Base-by-base conservation (phyloP, 345 rosid species). In the Draba incana region DNA sequence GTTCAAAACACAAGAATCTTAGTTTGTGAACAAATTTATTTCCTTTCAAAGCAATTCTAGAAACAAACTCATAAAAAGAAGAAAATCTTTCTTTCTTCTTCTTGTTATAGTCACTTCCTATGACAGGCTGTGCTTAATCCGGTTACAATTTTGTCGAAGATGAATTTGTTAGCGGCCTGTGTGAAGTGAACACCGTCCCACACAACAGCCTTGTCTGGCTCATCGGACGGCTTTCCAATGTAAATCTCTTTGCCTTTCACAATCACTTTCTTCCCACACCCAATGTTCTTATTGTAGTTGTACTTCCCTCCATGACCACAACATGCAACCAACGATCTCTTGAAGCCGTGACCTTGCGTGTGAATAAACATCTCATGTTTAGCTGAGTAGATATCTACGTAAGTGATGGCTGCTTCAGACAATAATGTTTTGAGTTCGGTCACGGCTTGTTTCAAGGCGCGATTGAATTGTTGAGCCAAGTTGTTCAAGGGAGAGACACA, bases 231-330 rank as follows among this genome's bases (percentile, higher is more conserved):
- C 48, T 71, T 79, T 8, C 83, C 97, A n/a, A 84, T 58, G 64
- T 81, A 38, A 27, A 82, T 48, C 60, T 85, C 78, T 72, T 74
- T 82, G 10, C 89, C 96, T 25, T 55, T 47, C 57, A 71, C 75
- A 23, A 2, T 77, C n/a, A 51, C 51, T 69, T 65, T 81, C 25
- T 46, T 76, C 11, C 97, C 97, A 54, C 97, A 86, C 0, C 87
- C 81, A 31, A 79, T 64, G 25, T 77, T 2, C 46, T 56, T 75
- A 60, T 81, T 83, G 75, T 78, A 90, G 48, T 90, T 90, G 43
- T 85, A 85, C 76, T 79, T 86, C 15, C 98, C 98, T 12, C 97
- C 97, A 61, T 83, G 86, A 0, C 98, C 93, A 45, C 97, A 92
- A 43, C 97, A 90, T 5, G 87, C 76, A 16, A 81, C 81, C 44